A percentile compares a stretch with the other conserved stretches of the same genome.
Conservation (phyloP, 169 alveolate species). For the Eimeria maxima region DNA sequence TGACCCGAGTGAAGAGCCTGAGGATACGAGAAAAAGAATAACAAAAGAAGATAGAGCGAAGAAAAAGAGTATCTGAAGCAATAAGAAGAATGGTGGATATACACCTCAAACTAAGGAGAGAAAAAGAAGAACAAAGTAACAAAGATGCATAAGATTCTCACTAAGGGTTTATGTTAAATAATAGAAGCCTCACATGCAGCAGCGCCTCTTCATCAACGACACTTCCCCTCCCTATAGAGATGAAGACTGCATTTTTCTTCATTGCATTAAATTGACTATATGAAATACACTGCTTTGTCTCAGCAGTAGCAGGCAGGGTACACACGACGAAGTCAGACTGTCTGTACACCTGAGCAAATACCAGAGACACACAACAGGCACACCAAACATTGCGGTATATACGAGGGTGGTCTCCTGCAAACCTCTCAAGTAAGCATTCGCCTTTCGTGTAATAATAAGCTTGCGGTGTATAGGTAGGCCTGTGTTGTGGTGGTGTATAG, state of each 20-base stretch:
- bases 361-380: too few relatives aligned
- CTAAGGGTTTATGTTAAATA: too few relatives aligned
- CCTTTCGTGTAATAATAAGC: too few relatives aligned
- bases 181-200: too few relatives aligned
- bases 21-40: background rate
- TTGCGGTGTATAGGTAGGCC: too few relatives aligned
- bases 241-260: constrained; percentile 84
- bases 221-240: constrained; percentile 86
- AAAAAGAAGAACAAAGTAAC: too few relatives aligned
- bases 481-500: too few relatives aligned
- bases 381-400: too few relatives aligned
- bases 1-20: constrained; percentile 55
- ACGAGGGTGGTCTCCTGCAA: too few relatives aligned
- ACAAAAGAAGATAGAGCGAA: background rate
- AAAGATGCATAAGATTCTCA: too few relatives aligned
- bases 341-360: constrained; percentile 78
- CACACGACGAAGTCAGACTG: constrained; percentile 86
- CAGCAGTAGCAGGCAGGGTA: constrained; percentile 85
- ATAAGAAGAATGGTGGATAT: background rate
- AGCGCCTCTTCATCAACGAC: constrained; percentile 83
- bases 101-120: background rate
- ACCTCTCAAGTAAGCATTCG: too few relatives aligned
- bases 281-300: constrained; percentile 80
- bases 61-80: background rate
- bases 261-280: constrained; percentile 80